Conservation (phyloP, 257 asterid genomes). For the Lycium barbarum region DNA sequence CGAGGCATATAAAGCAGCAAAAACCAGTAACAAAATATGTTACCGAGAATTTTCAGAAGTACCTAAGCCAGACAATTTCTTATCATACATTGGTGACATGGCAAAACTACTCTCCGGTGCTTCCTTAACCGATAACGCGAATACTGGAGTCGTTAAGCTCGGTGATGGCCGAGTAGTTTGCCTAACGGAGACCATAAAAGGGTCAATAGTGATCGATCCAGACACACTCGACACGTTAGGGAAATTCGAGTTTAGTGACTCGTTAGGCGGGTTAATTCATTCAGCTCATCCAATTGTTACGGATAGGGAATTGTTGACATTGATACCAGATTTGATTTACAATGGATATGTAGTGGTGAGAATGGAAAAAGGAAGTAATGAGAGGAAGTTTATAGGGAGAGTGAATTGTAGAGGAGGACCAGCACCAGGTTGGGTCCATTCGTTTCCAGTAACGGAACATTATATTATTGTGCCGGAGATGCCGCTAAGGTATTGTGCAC, state of each 20-base stretch:
- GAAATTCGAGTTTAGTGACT: slow-evolving; percentile 68
- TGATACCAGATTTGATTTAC: slow-evolving; percentile 79
- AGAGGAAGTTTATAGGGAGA: slow-evolving; percentile 76
- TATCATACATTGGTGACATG: slow-evolving; percentile 77
- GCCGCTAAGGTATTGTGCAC: slow-evolving; percentile 92
- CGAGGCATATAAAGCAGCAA: slow-evolving; percentile 89
- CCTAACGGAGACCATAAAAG: slow-evolving; percentile 86
- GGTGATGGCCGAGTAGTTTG: slow-evolving; percentile 94
- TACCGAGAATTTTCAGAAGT: slow-evolving; percentile 88
- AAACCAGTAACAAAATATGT: slow-evolving; percentile 66
- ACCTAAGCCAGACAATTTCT: slow-evolving; percentile 74
- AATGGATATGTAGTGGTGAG: slow-evolving; percentile 81
- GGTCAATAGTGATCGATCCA: slow-evolving; percentile 77
- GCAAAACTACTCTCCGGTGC: slow-evolving; percentile 92
- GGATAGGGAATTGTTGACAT: slow-evolving; percentile 62
- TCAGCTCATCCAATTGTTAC: slow-evolving; percentile 98
- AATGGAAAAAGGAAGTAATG: slow-evolving; percentile 83
- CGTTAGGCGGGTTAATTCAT: slow-evolving; percentile 76
- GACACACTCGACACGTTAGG: slow-evolving; percentile 70
- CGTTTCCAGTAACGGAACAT: slow-evolving; percentile 88
- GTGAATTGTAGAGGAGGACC: slow-evolving; percentile 87
- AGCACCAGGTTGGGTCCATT: slow-evolving; percentile 95
- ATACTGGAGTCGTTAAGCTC: slow-evolving; percentile 87
- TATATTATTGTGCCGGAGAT: slow-evolving; percentile 93
- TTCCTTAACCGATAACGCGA: slow-evolving; percentile 87